Percentiles rank a stretch among this genome's conserved stretches.
Conservation (phyloP, 192 early-diverging fungal species). For the Powellomyces hirtus region DNA sequence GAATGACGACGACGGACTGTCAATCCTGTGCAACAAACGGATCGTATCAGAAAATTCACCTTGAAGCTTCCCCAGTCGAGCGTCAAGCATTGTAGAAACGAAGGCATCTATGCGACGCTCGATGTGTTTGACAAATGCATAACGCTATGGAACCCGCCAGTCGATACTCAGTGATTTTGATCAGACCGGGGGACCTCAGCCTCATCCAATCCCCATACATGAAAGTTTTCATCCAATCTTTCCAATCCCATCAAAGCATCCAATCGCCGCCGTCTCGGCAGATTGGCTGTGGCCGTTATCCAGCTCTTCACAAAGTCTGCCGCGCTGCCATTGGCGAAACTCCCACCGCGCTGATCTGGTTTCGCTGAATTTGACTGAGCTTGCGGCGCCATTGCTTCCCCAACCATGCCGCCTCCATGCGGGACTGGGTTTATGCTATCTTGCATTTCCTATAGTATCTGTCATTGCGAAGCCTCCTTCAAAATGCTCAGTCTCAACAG, state of each 20-base stretch:
- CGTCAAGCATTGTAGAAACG: constrained; percentile 31
- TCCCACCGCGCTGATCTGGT: not conserved
- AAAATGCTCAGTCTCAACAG: no score
- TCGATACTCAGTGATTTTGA: not conserved
- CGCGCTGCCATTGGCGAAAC: constrained; percentile 1
- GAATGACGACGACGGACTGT: not conserved
- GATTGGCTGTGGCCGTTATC: not conserved
- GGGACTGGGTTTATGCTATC: not conserved
- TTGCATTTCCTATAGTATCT: no score
- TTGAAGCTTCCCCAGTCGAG: constrained; percentile 6
- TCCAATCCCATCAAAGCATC: constrained; percentile 33
- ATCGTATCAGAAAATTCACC: not conserved
- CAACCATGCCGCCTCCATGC: not conserved
- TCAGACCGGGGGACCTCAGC: not conserved
- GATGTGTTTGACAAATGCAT: constrained; percentile 38
- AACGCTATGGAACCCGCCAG: constrained; percentile 28
- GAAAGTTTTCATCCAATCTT: constrained; percentile 45
- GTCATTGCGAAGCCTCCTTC: no score
- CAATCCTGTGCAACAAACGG: not conserved
- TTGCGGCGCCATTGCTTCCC: not conserved
- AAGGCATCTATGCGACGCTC: constrained; percentile 35
- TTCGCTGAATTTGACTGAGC: not conserved
- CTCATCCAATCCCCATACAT: constrained; percentile 27
- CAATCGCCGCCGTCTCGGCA: constrained; percentile 3
- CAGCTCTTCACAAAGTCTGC: constrained; percentile 16